A percentile compares a stretch with the other conserved stretches of the same genome.
Conservation (phyloP, 1,284 basidiomycete genomes). For the Coriolopsis trogii region DNA sequence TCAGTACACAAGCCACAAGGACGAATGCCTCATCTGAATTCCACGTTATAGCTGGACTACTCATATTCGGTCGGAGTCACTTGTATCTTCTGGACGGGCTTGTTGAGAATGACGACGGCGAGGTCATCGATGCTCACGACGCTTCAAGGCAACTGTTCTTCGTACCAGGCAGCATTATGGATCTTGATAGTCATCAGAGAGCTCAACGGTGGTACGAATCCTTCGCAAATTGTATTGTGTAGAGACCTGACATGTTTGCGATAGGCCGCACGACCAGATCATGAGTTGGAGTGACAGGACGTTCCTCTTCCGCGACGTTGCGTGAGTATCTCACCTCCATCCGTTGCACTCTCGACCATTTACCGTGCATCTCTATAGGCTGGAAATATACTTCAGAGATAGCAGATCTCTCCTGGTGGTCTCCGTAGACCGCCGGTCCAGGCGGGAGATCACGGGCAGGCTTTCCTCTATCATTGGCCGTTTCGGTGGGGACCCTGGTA, state of each 20-base stretch:
- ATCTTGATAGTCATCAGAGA: conserved; percentile 74
- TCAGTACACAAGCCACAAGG: neutral
- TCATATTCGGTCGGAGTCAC: conserved; percentile 85
- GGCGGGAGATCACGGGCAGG: conserved; percentile 65
- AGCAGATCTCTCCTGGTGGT: conserved; percentile 82
- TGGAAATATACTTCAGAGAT: conserved; percentile 92
- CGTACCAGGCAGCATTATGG: conserved; percentile 83
- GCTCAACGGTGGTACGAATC: conserved; percentile 75
- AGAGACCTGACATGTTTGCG: neutral
- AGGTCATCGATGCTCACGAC: conserved; percentile 88
- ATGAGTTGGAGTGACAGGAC: conserved; percentile 79
- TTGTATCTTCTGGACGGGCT: conserved; percentile 93
- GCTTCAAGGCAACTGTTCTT: conserved; percentile 84
- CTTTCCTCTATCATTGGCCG: conserved; percentile 52
- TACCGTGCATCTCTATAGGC: conserved; percentile 41
- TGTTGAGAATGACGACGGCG: conserved; percentile 86
- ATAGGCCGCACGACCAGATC: conserved; percentile 83
- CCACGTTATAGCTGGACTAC: conserved; percentile 66
- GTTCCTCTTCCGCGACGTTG: conserved; percentile 90
- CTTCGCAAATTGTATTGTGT: neutral
- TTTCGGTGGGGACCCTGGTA: conserved; percentile 41
- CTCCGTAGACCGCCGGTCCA: conserved; percentile 70
- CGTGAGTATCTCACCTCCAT: conserved; percentile 50
- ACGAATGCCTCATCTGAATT: neutral
- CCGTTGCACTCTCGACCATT: conserved; percentile 3